Evolutionary conservation across 768 basidiomycete species (phyloP).

Genomic region (Pleurotus cornucopiae): DNA sequence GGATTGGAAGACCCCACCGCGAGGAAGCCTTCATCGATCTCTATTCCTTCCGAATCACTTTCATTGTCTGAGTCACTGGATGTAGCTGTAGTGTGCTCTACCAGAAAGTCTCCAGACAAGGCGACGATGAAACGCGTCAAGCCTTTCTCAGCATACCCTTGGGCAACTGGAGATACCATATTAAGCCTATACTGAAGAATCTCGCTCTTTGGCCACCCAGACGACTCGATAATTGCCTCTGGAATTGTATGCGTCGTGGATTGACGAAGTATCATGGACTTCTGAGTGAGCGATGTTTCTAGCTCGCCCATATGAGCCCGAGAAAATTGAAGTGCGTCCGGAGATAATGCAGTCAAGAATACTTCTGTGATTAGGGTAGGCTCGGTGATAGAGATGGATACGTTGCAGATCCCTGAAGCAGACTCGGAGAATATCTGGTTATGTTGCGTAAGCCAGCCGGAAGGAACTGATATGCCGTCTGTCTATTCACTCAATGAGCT

Average conservation of each 20-base stretch:
- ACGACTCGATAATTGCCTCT: not conserved
- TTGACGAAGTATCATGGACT: slow-evolving; percentile 47
- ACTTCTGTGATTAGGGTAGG: slow-evolving; percentile 44
- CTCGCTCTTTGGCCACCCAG: not conserved
- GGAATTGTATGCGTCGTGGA: slow-evolving; percentile 34
- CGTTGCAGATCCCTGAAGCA: slow-evolving; percentile 1
- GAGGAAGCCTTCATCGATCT: slow-evolving; percentile 73
- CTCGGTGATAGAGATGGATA: slow-evolving; percentile 22
- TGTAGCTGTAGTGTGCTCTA: slow-evolving; percentile 14
- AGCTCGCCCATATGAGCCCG: slow-evolving; percentile 27
- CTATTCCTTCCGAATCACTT: slow-evolving; percentile 40
- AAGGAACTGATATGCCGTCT: slow-evolving; percentile 34
- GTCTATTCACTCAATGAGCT: slow-evolving; percentile 15
- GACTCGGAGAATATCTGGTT: slow-evolving; percentile 26
- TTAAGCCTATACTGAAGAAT: slow-evolving; percentile 41
- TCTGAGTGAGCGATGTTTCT: slow-evolving; percentile 38
- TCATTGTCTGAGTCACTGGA: slow-evolving; percentile 12
- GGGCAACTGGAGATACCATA: slow-evolving; percentile 67
- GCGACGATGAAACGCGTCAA: slow-evolving; percentile 53
- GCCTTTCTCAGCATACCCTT: slow-evolving; percentile 52
- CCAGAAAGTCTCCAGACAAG: slow-evolving; percentile 18
- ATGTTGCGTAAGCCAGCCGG: slow-evolving; percentile 33
- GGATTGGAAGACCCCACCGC: slow-evolving; percentile 40
- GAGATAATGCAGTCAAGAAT: slow-evolving; percentile 46
- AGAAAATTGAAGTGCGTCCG: slow-evolving; percentile 43